Conservation (phyloP, 345 rosid genomes). For the Boechera stricta region DNA sequence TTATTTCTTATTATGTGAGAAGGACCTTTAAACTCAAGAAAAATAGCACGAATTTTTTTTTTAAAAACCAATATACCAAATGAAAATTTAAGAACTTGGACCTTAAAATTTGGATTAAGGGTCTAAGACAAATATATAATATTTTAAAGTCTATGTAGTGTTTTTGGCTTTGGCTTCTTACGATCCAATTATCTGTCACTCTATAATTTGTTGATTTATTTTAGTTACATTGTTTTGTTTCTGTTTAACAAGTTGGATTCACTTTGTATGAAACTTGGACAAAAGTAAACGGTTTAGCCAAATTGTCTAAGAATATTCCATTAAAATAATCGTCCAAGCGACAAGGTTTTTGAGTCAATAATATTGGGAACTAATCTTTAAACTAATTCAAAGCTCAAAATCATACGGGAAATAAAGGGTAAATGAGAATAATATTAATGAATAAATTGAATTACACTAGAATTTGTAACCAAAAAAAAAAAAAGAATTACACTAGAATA, state of each 20-base stretch:
- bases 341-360: neutral
- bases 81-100: neutral
- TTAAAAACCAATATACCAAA: neutral
- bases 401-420: neutral
- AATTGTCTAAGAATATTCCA: neutral
- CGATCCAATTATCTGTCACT: neutral
- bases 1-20: neutral
- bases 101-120: neutral
- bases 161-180: neutral
- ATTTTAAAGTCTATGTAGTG: neutral
- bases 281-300: neutral
- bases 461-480: neutral
- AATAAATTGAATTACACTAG: constrained; percentile 23
- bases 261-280: neutral
- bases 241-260: neutral
- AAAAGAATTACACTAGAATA: constrained; percentile 40
- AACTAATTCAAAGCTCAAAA: neutral
- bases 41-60: neutral
- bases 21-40: neutral
- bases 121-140: neutral
- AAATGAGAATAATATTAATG: constrained; percentile 31
- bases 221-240: neutral
- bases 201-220: neutral
- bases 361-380: neutral
- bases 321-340: neutral